Evolutionary conservation across 805 yeast species (phyloP), one percentile per base, ranked within the genome.

Genomic region (Ogataea nakhonphanomensis): DNA sequence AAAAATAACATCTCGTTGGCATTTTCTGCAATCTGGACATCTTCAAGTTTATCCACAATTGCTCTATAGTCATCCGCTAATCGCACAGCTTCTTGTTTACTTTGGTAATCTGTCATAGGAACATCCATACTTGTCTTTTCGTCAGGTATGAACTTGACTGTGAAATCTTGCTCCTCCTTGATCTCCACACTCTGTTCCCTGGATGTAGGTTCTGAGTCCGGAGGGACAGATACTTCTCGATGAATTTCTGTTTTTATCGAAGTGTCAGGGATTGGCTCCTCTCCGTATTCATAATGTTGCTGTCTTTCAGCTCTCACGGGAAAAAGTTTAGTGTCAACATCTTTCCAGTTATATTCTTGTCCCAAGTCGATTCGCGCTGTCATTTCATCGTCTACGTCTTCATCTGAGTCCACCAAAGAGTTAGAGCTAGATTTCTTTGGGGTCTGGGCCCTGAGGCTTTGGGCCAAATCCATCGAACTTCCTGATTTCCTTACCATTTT

Each of bases 251-350:
- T 53, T 41, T 68, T 66, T 14, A 65, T 57, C 1, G 57, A 44
- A 4, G 58, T 64, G 11, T 65, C 56, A n/a, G 62, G 51, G 11
- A 43, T 31, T 3, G 57, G 45, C 27, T 50, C 59, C 35, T 59
- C 64, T 2, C 64, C 65, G 24, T 53, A 54, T 26, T 59, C 72
- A 26, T 61, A 65, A 39, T 67, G 71, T 24, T 68, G 71, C 8
- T 67, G 64, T 60, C 88, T 71, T 8, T 69, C 69, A 1, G 91
- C 86, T 50, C 89, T 73, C 4, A 84, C 81, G 0, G 91, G 91
- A 66, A 84, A 81, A 24, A 81, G 58, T 13, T 67, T 72, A 0
- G 79, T 69, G 39, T 76, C 81, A n/a, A 64, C 67, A 20, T 66
- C 77, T 15, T 68, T 74, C 49, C 75, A 70, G 22, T 63, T 64